Conservation (phyloP, 1,284 basidiomycete species). For the Pisolithus thermaeus region DNA sequence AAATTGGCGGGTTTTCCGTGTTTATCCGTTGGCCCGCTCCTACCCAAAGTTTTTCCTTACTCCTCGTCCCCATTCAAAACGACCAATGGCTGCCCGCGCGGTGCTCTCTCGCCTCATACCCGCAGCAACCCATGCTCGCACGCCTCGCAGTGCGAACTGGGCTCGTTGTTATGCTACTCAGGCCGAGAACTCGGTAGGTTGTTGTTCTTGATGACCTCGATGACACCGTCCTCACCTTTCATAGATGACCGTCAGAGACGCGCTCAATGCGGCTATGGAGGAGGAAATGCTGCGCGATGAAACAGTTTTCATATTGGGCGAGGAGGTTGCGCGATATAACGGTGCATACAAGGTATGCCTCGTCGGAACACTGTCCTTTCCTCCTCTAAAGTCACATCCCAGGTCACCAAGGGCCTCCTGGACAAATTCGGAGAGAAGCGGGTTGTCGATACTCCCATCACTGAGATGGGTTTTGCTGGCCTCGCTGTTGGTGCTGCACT, state of each 20-base stretch:
- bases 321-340: slow-evolving; percentile 99
- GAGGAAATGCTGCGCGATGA: slow-evolving; percentile 99
- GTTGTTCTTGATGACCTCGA: slow-evolving; percentile 8
- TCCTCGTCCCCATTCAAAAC: slow-evolving; percentile 23
- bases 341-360: slow-evolving; percentile 92
- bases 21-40: slow-evolving; percentile 27
- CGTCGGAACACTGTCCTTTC: slow-evolving; percentile 4
- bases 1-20: slow-evolving; percentile 12
- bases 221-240: background rate
- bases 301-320: slow-evolving; percentile 92
- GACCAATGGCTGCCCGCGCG: slow-evolving; percentile 57
- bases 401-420: slow-evolving; percentile 96
- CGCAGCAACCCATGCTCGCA: slow-evolving; percentile 43
- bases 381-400: slow-evolving; percentile 7
- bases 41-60: slow-evolving; percentile 21
- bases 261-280: slow-evolving; percentile 97
- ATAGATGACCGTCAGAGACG: slow-evolving; percentile 97
- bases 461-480: slow-evolving; percentile 98
- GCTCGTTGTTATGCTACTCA: slow-evolving; percentile 61
- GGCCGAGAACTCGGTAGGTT: slow-evolving; percentile 51
- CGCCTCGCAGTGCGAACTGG: slow-evolving; percentile 36
- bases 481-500: slow-evolving; percentile 93
- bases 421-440: slow-evolving; percentile 99
- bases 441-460: slow-evolving; percentile 97
- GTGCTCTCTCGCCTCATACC: slow-evolving; percentile 63